Conservation (phyloP, 208 protist species). For the Entamoeba histolytica region DNA sequence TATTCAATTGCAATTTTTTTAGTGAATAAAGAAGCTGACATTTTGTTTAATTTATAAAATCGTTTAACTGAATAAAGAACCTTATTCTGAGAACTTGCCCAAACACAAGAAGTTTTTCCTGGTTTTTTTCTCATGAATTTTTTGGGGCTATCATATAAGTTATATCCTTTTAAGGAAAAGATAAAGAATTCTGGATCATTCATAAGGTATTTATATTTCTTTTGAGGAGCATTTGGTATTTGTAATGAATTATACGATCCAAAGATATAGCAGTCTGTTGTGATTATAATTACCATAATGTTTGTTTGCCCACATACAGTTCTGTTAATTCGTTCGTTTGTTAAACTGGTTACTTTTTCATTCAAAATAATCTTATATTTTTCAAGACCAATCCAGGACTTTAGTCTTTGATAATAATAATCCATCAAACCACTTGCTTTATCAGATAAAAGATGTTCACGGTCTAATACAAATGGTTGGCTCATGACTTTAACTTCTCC, state of each 20-base stretch:
- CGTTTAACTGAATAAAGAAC: not conserved
- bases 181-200: not conserved
- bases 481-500: not conserved
- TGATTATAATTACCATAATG: not conserved
- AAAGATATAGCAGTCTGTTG: not conserved
- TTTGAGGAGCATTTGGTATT: not conserved
- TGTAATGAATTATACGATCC: not conserved
- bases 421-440: not conserved
- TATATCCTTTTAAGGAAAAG: not conserved
- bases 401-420: not conserved
- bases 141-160: not conserved
- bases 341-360: not conserved
- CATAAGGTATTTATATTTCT: not conserved
- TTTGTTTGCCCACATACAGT: not conserved
- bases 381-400: not conserved
- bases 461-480: not conserved
- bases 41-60: not conserved
- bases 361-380: not conserved
- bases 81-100: not conserved
- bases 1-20: not conserved
- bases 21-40: not conserved
- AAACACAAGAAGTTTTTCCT: not conserved
- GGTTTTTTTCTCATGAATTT: not conserved
- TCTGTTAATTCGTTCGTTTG: not conserved
- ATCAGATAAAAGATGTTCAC: not conserved